phyloP scores from a whole-genome alignment of 139 green algal genomes.

The Pleodorina starrii region DNA sequence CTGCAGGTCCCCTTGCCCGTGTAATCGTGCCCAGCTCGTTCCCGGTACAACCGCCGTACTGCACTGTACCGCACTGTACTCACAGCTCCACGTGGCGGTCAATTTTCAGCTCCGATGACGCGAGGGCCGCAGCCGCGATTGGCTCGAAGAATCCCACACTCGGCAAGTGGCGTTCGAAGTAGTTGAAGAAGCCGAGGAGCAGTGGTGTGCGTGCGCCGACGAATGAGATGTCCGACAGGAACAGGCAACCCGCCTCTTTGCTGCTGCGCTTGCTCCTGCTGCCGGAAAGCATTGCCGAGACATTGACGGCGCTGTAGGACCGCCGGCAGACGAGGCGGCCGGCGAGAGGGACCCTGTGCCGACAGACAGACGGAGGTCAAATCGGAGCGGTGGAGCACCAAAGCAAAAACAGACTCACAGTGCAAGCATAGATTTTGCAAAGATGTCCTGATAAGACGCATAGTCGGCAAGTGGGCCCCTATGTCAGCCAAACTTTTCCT shows the following conservation, averaged over 20 bases:
- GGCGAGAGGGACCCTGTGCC: background rate
- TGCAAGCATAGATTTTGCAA: too few species aligned
- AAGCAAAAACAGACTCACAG: too few species aligned
- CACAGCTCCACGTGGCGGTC: conserved; percentile 46
- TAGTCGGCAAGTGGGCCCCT: too few species aligned
- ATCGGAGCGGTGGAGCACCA: too few species aligned
- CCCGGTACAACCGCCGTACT: too few species aligned
- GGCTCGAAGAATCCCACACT: conserved; percentile 17
- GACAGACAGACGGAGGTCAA: too few species aligned
- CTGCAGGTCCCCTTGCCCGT: background rate
- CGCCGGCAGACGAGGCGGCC: background rate
- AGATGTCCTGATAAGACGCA: too few species aligned
- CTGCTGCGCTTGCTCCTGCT: background rate
- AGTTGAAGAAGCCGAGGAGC: conserved; percentile 27
- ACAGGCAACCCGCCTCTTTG: background rate
- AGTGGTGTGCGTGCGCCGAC: background rate
- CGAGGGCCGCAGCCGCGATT: background rate
- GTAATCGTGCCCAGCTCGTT: too few species aligned
- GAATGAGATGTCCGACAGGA: conserved; percentile 16
- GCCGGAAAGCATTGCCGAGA: background rate
- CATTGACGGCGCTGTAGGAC: background rate
- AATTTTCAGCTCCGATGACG: background rate
- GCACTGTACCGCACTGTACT: too few species aligned
- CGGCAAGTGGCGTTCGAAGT: conserved; percentile 32
- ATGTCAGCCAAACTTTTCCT: too few species aligned